phyloP scores from a whole-genome alignment of 768 basidiomycete species.

The Serendipita sp. region DNA sequence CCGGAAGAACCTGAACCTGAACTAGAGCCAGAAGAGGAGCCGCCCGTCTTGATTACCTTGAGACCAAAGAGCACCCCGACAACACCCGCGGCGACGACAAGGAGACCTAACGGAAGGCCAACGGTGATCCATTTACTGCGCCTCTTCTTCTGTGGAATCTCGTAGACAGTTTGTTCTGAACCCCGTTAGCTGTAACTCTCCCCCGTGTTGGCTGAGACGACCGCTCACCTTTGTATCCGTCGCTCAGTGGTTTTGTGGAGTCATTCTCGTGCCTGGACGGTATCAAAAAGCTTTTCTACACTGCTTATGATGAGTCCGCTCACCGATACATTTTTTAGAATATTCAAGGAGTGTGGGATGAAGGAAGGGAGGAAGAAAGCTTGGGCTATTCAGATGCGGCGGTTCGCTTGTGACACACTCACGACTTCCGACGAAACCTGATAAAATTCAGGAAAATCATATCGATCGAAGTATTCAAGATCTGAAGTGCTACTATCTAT shows the following conservation, averaged over 20 bases:
- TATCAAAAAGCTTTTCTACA: not conserved
- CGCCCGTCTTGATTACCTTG: slow-evolving; percentile 14
- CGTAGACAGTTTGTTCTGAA: slow-evolving; percentile 1
- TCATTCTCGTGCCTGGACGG: not conserved
- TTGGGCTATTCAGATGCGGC: not conserved
- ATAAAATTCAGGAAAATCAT: too few relatives aligned
- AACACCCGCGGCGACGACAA: slow-evolving; percentile 24
- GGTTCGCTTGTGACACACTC: not conserved
- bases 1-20: slow-evolving; percentile 5
- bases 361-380: not conserved
- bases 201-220: not conserved
- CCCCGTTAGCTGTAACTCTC: not conserved
- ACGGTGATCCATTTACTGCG: slow-evolving; percentile 3
- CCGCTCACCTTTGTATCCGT: not conserved
- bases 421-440: too few relatives aligned
- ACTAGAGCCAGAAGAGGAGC: slow-evolving; percentile 5
- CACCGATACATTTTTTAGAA: slow-evolving; percentile 1
- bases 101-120: slow-evolving; percentile 17
- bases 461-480: too few relatives aligned
- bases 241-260: not conserved
- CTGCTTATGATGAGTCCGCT: not conserved
- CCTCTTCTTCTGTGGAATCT: slow-evolving; percentile 6
- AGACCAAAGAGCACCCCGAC: slow-evolving; percentile 25
- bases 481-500: too few relatives aligned
- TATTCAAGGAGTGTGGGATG: not conserved